Evolutionary conservation across 1,284 basidiomycete genomes (phyloP).

Genomic region (Sporisorium sorghi): DNA sequence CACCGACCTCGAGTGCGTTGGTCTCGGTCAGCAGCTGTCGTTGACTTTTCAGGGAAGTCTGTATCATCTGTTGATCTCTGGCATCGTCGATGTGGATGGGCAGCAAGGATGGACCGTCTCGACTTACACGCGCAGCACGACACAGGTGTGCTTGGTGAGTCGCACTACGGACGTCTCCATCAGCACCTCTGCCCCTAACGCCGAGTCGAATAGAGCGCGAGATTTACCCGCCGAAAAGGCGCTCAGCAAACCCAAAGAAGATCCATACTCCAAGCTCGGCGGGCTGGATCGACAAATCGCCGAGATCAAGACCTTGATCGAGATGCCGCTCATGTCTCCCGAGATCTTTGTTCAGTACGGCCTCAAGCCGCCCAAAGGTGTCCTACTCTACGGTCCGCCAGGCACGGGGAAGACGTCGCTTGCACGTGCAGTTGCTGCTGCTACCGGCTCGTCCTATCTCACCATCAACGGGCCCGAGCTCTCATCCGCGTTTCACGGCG

Average conservation of each 20-base stretch:
- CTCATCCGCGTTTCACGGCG: conserved; percentile 93
- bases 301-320: conserved; percentile 90
- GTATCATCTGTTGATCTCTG: not conserved
- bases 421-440: conserved; percentile 62
- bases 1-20: conserved; percentile 54
- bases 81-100: conserved; percentile 79
- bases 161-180: conserved; percentile 70
- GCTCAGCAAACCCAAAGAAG: conserved; percentile 9
- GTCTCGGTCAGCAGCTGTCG: conserved; percentile 15
- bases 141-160: conserved; percentile 55
- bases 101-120: conserved; percentile 74
- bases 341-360: conserved; percentile 90
- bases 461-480: conserved; percentile 91
- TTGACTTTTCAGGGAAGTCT: conserved; percentile 30
- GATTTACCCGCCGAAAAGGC: not conserved
- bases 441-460: conserved; percentile 59
- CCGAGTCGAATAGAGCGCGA: conserved; percentile 28
- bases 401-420: conserved; percentile 69
- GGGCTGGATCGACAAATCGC: conserved; percentile 88
- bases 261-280: conserved; percentile 78
- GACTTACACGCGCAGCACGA: conserved; percentile 5
- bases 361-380: conserved; percentile 65
- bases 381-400: conserved; percentile 68
- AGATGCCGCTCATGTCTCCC: conserved; percentile 89
- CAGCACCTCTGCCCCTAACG: conserved; percentile 47